Conservation (phyloP, 1,284 basidiomycete species). For the Hortiboletus rubellus region DNA sequence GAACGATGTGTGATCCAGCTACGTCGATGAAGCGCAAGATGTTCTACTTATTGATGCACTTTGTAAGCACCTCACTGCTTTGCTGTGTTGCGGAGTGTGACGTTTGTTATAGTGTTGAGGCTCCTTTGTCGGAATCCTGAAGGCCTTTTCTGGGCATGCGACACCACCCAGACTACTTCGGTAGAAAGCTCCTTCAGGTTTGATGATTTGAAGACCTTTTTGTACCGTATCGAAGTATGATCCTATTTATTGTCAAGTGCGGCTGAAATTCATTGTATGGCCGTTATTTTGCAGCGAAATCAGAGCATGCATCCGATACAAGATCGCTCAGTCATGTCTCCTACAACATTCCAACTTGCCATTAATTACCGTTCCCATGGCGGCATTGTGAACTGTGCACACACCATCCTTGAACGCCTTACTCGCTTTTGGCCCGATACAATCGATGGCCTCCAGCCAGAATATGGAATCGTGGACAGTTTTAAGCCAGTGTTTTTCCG, state of each 20-base stretch:
- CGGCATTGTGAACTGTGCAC: slow-evolving; percentile 69
- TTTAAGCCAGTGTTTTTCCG: slow-evolving; percentile 60
- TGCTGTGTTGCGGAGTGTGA: not conserved
- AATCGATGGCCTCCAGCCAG: slow-evolving; percentile 60
- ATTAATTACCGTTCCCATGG: slow-evolving; percentile 72
- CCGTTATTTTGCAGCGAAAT: slow-evolving; percentile 19
- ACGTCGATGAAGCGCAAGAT: slow-evolving; percentile 74
- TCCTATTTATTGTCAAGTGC: not conserved
- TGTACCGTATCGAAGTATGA: slow-evolving; percentile 58
- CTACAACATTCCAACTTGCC: slow-evolving; percentile 58
- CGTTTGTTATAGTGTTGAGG: slow-evolving; percentile 52
- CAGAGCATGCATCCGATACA: slow-evolving; percentile 13
- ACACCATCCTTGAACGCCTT: slow-evolving; percentile 63
- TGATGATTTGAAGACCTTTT: slow-evolving; percentile 66
- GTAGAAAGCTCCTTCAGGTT: slow-evolving; percentile 72
- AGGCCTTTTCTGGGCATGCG: slow-evolving; percentile 77
- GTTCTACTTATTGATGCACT: slow-evolving; percentile 66
- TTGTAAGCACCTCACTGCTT: slow-evolving; percentile 38
- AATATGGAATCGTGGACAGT: slow-evolving; percentile 61
- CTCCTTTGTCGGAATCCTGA: slow-evolving; percentile 59
- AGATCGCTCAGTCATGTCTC: slow-evolving; percentile 29
- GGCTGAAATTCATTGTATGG: not conserved
- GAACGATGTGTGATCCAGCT: slow-evolving; percentile 40
- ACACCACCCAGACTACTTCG: slow-evolving; percentile 77
- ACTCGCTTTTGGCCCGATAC: slow-evolving; percentile 62